Base-by-base conservation (phyloP, 2,329 filamentous ascomycete species). In the Ceratocystis eucalypticola region DNA sequence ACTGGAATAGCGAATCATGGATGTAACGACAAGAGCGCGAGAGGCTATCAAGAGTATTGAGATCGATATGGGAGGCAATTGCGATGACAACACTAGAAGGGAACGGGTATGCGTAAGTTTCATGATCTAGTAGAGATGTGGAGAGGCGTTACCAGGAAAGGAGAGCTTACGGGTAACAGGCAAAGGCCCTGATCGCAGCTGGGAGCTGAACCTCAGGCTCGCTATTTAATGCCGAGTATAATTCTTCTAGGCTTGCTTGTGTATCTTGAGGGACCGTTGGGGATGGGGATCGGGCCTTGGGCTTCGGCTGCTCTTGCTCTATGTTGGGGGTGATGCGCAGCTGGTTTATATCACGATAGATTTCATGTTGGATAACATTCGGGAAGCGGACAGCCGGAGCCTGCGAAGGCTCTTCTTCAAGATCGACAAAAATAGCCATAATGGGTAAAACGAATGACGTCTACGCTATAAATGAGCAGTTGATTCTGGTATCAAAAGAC, bases 11-110 rank as follows among this genome's bases (percentile, higher is more conserved):
- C 70, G 87, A 89, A 66, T 82, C 81, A 70, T 89, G 89, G 69
- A 96, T 84, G 72, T 89, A 86, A 64, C 88, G 88, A 74, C 91
- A 96, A 66, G 90, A 91, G 65, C 84, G 84, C 64, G 92, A 89
- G 22, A 97, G 84, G 70, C 87, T 86, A 75, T 96, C 87, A 71
- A 96, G 83, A 15, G 89, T 88, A 75, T 93, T 96, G 63, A 96
- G 83, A 74, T 97, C 93, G 74, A 96, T 84, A 71, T 84, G 82
- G 41, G 84, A 82, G 62, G 89, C 88, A 70, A 96, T 83, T 71
- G 87, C 83, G 70, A 85, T 84, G 71, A 89, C 85, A 73, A 96
- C 84, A 71, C 91, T 96, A 78, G 17, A 67, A 46, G n/a, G 66
- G 44, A 62, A 30, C 1, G 15, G 44, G 46, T 41, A 15, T 33